Base-by-base conservation (phyloP, 1,284 basidiomycete species). In the Fomes fomentarius region DNA sequence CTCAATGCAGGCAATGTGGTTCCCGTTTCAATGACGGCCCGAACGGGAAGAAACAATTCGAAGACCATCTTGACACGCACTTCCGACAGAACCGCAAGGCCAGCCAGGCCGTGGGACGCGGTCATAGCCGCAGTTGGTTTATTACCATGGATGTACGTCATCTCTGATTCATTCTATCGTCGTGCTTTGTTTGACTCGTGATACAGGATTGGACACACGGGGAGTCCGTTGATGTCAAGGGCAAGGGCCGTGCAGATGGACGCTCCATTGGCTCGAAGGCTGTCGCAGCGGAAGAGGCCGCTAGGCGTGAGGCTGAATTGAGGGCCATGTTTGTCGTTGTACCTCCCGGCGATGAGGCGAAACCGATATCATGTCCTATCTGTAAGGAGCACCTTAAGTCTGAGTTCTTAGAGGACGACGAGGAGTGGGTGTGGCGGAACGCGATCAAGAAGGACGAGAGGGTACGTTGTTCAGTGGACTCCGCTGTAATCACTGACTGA, bases 371-470 rank as follows among this genome's bases (percentile, higher is more conserved):
- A 39, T 99, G 97, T 76, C 94, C 94, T 15, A 94, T 99, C 60
- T 99, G 97, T 84, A 97, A 98, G 78, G 97, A 99, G 73, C 74
- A 73, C 50, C 83, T 99, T 73, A 93, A 94, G 76, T 86, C 89
- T 61, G 96, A 98, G 74, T 98, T 94, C 73, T 76, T 88, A 54
- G 95, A 99, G 69, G 96, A 98, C 51, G 95, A 97, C 59, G 97
- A 99, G 75, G 97, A 98, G 64, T 99, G 96, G 96, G 90, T 98
- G 17, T 99, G 95, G 94, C 83, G 82, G 66, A 98, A 99, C 69
- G 94, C 96, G 0, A 78, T 95, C 22, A 83, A 82, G 69, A 87
- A 89, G 53, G 91, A 95, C 58, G 89, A 89, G 51, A 83, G 82
- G 76, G 93, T 94, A 71, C 58, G 38, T 9, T 19, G 35, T 30